Base-by-base conservation (phyloP, 2,329 filamentous ascomycete species). In the Verticillium albo-atrum region DNA sequence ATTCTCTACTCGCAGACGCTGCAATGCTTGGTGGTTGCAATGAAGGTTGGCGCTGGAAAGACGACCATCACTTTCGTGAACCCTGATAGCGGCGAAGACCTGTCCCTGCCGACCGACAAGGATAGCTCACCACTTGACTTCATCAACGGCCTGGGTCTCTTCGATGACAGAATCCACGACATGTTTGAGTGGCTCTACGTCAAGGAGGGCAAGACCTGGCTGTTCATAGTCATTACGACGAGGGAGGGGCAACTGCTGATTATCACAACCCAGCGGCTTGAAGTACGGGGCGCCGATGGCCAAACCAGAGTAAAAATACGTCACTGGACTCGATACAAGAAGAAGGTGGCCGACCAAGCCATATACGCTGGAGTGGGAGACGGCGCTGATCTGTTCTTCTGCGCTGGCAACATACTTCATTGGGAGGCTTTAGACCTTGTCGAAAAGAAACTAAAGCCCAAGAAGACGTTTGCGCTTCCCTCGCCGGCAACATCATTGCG, bases 161-260 rank as follows among this genome's bases (percentile, higher is more conserved):
- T 72, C 1, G 82, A 82, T 1, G 86, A 89, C 62, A 79, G 78
- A 42, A 82, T 92, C 1, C 77, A 84, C 51, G 79, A 83, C 1
- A 70, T 92, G 7, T 71, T 81, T 1, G 86, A 90, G 62, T 92
- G 89, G 89, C 70, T 77, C 5, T 85, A 83, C 62, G 73, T 76
- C 32, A 82, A 83, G 58, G 78, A 83, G 37, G 78, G 77, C n/a
- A 83, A 81, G 58, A 79, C 73, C 0, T 89, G 88, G 71, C 79
- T 82, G 2, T 89, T 86, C 67, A 76, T 91, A 32, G 77, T 91
- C 15, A 79, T 89, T 12, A 79, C 83, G 4, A 84, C 83, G 0
- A 77, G 77, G 32, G 73, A 74, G 10, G 85, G 86, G 1, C 75
- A 79, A 5, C 72, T 90, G 14, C 67, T 87, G 23, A 77, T 89